These are phyloP conservation scores for Coemansia sp. DNA, from an alignment of 192 early-diverging fungal species.

Conservation along the genomic window DNA sequence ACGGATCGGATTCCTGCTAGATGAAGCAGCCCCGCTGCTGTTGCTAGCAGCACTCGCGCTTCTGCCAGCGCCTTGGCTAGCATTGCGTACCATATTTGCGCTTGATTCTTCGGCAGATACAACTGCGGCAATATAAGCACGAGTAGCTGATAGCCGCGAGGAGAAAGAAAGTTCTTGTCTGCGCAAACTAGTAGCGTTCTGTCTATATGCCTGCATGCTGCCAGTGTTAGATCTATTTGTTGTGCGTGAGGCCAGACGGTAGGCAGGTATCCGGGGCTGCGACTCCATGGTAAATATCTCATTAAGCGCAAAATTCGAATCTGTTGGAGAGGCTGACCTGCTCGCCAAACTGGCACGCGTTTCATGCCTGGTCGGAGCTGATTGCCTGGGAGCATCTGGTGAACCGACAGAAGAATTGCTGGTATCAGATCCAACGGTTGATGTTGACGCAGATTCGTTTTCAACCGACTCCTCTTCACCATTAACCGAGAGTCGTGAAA, in stretches of 20 bases:
- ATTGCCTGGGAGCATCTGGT: not conserved
- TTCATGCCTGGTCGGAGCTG: too few species aligned
- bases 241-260: not conserved
- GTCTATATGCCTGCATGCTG: not conserved
- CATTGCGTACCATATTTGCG: not conserved
- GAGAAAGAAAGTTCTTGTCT: not conserved
- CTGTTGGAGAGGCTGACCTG: not conserved
- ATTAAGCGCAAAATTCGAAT: not conserved
- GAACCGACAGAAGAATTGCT: not conserved
- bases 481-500: not conserved
- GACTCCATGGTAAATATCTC: not conserved
- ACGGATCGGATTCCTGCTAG: slow-evolving; percentile 8
- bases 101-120: not conserved
- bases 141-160: not conserved
- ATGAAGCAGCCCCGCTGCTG: not conserved
- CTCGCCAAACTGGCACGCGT: not conserved
- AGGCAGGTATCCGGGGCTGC: not conserved
- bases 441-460: not conserved
- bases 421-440: not conserved
- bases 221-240: not conserved
- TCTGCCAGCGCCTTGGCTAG: not conserved
- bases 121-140: not conserved
- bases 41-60: not conserved
- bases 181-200: not conserved
- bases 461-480: not conserved